These are phyloP conservation scores for Conidiobolus incongruus DNA, from an alignment of 371 early-diverging fungal species.

Conservation along the genomic window DNA sequence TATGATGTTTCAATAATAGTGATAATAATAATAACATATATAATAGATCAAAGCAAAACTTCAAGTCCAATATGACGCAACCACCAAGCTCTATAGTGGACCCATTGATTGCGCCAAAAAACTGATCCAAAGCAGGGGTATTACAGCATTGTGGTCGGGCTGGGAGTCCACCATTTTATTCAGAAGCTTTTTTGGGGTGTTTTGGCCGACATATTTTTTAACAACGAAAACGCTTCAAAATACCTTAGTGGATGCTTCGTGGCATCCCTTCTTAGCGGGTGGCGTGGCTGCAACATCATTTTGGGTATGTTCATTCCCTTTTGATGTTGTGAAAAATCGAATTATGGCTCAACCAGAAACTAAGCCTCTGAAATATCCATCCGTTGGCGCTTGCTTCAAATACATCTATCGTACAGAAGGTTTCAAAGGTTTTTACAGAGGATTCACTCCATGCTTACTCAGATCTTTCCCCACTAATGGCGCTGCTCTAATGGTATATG, in stretches of 20 bases:
- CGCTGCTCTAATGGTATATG: not conserved
- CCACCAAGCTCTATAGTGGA: slow-evolving; percentile 42
- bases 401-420: slow-evolving; percentile 21
- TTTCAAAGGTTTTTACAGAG: not conserved
- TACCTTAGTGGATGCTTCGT: not conserved
- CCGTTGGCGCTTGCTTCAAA: slow-evolving; percentile 18
- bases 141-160: slow-evolving; percentile 63
- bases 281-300: slow-evolving; percentile 77
- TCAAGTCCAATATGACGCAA: slow-evolving; percentile 74
- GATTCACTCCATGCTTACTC: not conserved
- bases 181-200: slow-evolving; percentile 67
- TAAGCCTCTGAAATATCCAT: slow-evolving; percentile 32
- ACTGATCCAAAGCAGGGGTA: slow-evolving; percentile 43
- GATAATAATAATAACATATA: not conserved
- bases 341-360: slow-evolving; percentile 79
- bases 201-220: slow-evolving; percentile 73
- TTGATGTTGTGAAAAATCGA: slow-evolving; percentile 72
- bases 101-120: slow-evolving; percentile 68
- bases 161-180: slow-evolving; percentile 59
- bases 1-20: slow-evolving; percentile 8
- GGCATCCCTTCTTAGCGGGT: slow-evolving; percentile 44
- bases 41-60: slow-evolving; percentile 39
- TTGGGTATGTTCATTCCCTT: slow-evolving; percentile 69
- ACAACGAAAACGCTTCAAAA: slow-evolving; percentile 2
- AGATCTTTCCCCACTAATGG: slow-evolving; percentile 2